Percentiles rank a stretch among this genome's conserved stretches.
phyloP scores from a whole-genome alignment of 1,284 basidiomycete species.

The Apiotrichum domesticum region DNA sequence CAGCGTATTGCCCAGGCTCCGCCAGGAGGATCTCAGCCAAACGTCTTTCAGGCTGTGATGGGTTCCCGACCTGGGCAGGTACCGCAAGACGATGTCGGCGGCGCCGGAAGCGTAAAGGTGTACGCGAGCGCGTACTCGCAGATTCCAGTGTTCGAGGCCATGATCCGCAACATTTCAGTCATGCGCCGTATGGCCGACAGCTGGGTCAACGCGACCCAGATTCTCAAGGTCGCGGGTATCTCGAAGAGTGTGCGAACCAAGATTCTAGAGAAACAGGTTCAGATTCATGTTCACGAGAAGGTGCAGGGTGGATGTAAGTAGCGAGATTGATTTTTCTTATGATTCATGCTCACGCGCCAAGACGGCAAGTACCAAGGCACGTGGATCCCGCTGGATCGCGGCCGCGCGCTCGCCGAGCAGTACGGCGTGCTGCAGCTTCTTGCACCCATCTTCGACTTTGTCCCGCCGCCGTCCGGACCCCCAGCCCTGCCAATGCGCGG shows the following conservation, averaged over 20 bases:
- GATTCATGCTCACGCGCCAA: slow-evolving; percentile 8
- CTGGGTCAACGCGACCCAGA: slow-evolving; percentile 87
- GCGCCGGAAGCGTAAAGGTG: slow-evolving; percentile 32
- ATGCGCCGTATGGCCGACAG: slow-evolving; percentile 94
- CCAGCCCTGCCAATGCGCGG: slow-evolving; percentile 38
- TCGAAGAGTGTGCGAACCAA: slow-evolving; percentile 95
- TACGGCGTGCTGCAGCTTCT: slow-evolving; percentile 81
- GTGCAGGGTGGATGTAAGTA: slow-evolving; percentile 82
- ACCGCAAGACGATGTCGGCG: slow-evolving; percentile 23
- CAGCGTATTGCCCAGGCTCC: too few species aligned
- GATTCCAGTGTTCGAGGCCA: slow-evolving; percentile 76
- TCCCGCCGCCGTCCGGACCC: slow-evolving; percentile 53
- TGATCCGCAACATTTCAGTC: slow-evolving; percentile 96
- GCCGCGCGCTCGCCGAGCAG: slow-evolving; percentile 80
- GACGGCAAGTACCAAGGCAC: slow-evolving; percentile 98
- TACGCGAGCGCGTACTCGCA: slow-evolving; percentile 46
- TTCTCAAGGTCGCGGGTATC: slow-evolving; percentile 96
- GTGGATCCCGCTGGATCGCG: slow-evolving; percentile 91
- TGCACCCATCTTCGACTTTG: slow-evolving; percentile 83
- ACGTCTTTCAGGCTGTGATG: slow-evolving; percentile 42
- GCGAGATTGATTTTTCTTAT: too few species aligned
- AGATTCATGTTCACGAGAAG: slow-evolving; percentile 94
- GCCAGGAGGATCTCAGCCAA: slow-evolving; percentile 4
- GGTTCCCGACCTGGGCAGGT: slow-evolving; percentile 36
- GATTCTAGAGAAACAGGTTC: slow-evolving; percentile 96